Evolutionary conservation across 768 basidiomycete species (phyloP).

Genomic region (Lentinula sp.): DNA sequence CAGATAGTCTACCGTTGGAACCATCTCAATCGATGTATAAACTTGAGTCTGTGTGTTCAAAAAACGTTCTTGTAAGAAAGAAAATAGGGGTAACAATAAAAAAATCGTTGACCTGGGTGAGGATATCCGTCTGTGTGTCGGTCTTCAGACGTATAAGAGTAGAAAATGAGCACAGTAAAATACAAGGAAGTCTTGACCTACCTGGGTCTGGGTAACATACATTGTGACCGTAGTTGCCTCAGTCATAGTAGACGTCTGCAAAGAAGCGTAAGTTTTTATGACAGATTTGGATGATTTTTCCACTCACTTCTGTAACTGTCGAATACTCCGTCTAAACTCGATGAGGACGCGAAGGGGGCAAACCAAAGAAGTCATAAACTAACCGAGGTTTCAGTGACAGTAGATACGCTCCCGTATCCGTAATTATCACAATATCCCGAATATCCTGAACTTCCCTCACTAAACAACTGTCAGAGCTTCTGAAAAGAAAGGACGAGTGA

Average conservation of each 20-base stretch:
- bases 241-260: slow-evolving; percentile 29
- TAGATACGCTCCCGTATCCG: slow-evolving; percentile 18
- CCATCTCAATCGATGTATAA: slow-evolving; percentile 42
- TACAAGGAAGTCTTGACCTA: slow-evolving; percentile 9
- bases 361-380: background rate
- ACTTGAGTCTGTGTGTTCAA: background rate
- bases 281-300: background rate
- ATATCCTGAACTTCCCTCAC: slow-evolving; percentile 13
- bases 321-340: slow-evolving; percentile 3
- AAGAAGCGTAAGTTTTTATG: background rate
- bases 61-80: background rate
- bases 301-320: slow-evolving; percentile 12
- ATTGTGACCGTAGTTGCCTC: slow-evolving; percentile 35
- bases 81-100: background rate
- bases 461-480: slow-evolving; percentile 3
- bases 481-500: background rate
- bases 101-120: slow-evolving; percentile 12
- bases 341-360: background rate
- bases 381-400: slow-evolving; percentile 23
- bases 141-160: background rate
- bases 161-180: slow-evolving; percentile 11
- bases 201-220: slow-evolving; percentile 34
- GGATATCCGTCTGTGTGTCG: slow-evolving; percentile 8
- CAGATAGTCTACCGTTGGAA: slow-evolving; percentile 46
- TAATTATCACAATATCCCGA: slow-evolving; percentile 15